A percentile compares a stretch with the other conserved stretches of the same genome.
These are phyloP conservation scores for Kalmusia sp. DNA, from an alignment of 2,329 filamentous ascomycete species.

Conservation along the genomic window DNA sequence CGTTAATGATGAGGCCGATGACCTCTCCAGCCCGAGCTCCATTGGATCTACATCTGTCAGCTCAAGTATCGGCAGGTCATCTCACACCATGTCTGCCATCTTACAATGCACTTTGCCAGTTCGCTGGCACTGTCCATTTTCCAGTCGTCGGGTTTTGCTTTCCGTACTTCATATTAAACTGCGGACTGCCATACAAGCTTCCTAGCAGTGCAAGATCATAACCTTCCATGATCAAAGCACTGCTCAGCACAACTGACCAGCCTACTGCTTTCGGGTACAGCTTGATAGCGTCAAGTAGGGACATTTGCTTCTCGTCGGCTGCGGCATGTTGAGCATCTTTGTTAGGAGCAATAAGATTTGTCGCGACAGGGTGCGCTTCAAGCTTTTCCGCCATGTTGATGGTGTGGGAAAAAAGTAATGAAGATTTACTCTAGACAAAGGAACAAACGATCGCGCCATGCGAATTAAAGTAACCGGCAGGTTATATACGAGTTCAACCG, in stretches of 20 bases:
- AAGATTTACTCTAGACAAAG: too few species aligned
- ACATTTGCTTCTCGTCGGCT: slow-evolving; percentile 55
- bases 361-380: slow-evolving; percentile 15
- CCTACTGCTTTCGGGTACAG: slow-evolving; percentile 84
- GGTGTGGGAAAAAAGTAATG: too few species aligned
- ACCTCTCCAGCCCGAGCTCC: slow-evolving; percentile 53
- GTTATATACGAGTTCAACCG: background rate
- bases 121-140: slow-evolving; percentile 48
- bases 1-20: slow-evolving; percentile 53
- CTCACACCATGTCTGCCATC: too few species aligned
- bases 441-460: too few species aligned
- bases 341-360: slow-evolving; percentile 25
- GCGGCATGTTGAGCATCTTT: slow-evolving; percentile 47
- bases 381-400: slow-evolving; percentile 30
- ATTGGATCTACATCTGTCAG: slow-evolving; percentile 38
- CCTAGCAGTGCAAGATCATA: slow-evolving; percentile 82
- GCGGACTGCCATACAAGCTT: slow-evolving; percentile 68
- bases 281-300: slow-evolving; percentile 74
- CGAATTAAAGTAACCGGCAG: background rate
- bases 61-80: background rate
- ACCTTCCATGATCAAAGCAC: slow-evolving; percentile 87
- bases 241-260: slow-evolving; percentile 84
- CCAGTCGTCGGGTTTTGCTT: slow-evolving; percentile 40
- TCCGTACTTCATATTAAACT: slow-evolving; percentile 54
- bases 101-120: slow-evolving; percentile 53